Percentiles rank a stretch among this genome's conserved stretches.
Conservation (phyloP, 2,329 filamentous ascomycete genomes). For the Diaporthe citrichinensis region DNA sequence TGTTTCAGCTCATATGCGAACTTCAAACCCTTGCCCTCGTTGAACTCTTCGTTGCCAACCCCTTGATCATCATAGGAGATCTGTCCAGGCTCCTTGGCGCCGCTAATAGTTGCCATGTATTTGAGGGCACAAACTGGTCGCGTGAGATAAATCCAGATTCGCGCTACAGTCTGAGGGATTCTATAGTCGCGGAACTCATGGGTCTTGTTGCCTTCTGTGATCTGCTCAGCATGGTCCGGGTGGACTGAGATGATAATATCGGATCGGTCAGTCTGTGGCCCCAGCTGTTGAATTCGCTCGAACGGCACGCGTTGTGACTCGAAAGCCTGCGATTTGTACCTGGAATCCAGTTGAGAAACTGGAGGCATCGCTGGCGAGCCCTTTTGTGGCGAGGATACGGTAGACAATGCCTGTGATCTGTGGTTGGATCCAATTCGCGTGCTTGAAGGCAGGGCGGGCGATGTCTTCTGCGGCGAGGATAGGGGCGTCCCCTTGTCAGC, state of each 20-base stretch:
- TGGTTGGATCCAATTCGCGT: conserved; percentile 45
- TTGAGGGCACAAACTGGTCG: conserved; percentile 62
- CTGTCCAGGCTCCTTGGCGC: conserved; percentile 61
- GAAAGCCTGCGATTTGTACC: conserved; percentile 51
- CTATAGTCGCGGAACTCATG: conserved; percentile 70
- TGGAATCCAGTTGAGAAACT: conserved; percentile 47
- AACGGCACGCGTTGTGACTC: conserved; percentile 68
- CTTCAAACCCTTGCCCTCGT: conserved; percentile 54
- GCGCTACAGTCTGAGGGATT: conserved; percentile 67
- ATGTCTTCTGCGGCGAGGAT: conserved; percentile 43
- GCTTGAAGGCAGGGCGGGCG: conserved; percentile 38
- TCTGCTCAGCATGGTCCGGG: conserved; percentile 60
- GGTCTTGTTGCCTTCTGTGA: conserved; percentile 64
- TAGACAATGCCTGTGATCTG: conserved; percentile 50
- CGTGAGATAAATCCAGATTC: conserved; percentile 75
- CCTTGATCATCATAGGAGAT: conserved; percentile 58
- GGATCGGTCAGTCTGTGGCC: conserved; percentile 63
- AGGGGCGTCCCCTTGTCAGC: conserved; percentile 42
- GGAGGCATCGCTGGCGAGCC: conserved; percentile 30
- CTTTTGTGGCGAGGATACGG: conserved; percentile 43
- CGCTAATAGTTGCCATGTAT: conserved; percentile 71
- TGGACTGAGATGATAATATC: conserved; percentile 69
- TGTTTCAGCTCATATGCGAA: conserved; percentile 69
- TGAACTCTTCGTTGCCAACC: conserved; percentile 67
- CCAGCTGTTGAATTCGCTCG: conserved; percentile 62